Conservation (phyloP, 192 early-diverging fungal genomes). For the Backusella tarrabulga region DNA sequence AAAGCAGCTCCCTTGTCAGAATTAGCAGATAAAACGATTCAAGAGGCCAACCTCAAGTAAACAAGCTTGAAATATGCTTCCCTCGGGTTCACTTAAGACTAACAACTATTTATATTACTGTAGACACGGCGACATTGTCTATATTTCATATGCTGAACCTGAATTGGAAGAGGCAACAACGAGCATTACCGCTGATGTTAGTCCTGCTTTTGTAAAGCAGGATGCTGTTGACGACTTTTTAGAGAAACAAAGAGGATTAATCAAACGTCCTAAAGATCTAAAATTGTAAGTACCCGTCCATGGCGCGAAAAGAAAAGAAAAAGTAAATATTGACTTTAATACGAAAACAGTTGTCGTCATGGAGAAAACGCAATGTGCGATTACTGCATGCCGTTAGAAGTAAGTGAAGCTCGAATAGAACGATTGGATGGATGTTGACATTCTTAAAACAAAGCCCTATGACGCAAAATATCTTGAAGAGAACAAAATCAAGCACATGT, state of each 20-base stretch:
- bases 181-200: neutral
- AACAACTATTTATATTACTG: neutral
- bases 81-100: neutral
- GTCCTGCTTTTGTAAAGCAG: slow-evolving; percentile 44
- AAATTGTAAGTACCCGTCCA: slow-evolving; percentile 62
- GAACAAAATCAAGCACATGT: slow-evolving; percentile 97
- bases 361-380: slow-evolving; percentile 85
- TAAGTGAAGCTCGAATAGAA: slow-evolving; percentile 16
- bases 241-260: slow-evolving; percentile 80
- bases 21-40: neutral
- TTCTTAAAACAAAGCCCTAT: slow-evolving; percentile 56
- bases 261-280: slow-evolving; percentile 73
- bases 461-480: slow-evolving; percentile 84
- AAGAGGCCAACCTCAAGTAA: slow-evolving; percentile 14
- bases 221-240: slow-evolving; percentile 80
- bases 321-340: neutral
- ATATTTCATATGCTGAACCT: slow-evolving; percentile 41
- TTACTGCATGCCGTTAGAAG: slow-evolving; percentile 88
- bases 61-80: neutral
- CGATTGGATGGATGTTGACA: neutral
- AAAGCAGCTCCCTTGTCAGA: neutral
- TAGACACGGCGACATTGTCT: slow-evolving; percentile 58
- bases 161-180: neutral
- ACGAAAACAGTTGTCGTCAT: slow-evolving; percentile 69
- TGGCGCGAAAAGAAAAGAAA: neutral